phyloP scores from a whole-genome alignment of 2,329 filamentous ascomycete genomes.

The Penicillium sp. region DNA sequence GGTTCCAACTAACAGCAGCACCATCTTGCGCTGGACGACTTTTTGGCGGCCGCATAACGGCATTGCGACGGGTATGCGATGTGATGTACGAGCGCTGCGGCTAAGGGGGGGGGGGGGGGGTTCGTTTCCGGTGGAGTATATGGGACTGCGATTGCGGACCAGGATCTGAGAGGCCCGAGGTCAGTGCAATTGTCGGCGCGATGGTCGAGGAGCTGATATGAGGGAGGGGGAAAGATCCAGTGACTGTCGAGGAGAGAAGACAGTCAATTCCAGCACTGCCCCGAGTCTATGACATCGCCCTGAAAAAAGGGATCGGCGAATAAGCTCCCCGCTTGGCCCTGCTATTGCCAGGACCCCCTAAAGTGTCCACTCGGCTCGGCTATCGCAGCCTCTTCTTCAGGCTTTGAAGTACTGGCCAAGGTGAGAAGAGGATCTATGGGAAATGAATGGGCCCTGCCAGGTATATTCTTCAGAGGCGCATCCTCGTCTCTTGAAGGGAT shows the following conservation, averaged over 20 bases:
- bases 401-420: not conserved
- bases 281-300: conserved; percentile 32
- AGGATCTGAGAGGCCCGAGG: too few species aligned
- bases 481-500: too few species aligned
- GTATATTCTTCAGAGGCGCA: too few species aligned
- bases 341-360: conserved; percentile 37
- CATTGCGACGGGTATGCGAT: conserved; percentile 32
- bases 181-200: not conserved
- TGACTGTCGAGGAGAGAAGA: conserved; percentile 9
- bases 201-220: conserved; percentile 6
- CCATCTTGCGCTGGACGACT: conserved; percentile 92
- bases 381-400: not conserved
- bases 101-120: too few species aligned
- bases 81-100: too few species aligned
- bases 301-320: conserved; percentile 28
- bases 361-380: conserved; percentile 12
- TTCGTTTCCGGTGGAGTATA: too few species aligned
- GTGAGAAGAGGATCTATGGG: too few species aligned
- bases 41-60: conserved; percentile 66
- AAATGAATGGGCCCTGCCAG: too few species aligned
- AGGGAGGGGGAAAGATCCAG: conserved; percentile 14
- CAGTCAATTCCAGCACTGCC: conserved; percentile 23
- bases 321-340: conserved; percentile 47
- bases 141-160: not conserved
- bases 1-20: conserved; percentile 62